Evolutionary conservation across 768 basidiomycete species (phyloP), one percentile per base, ranked within the genome.

Genomic region (Calocybe gangraenosa): DNA sequence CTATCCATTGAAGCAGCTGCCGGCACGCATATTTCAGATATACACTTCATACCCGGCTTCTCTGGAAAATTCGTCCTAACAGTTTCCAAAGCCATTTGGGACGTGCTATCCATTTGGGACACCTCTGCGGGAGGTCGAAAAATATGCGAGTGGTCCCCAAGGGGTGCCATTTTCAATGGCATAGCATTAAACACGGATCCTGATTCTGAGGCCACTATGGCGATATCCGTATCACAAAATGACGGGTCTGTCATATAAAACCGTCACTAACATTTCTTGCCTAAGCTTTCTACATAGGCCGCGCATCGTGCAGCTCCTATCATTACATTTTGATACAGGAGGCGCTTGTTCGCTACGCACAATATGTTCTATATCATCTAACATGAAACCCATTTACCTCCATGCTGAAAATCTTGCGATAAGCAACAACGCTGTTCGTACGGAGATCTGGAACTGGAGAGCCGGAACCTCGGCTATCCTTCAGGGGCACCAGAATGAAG

Each of bases 81-180:
- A 6, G 68, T 80, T 7, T 79, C 79, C 3, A n/a, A n/a, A n/a
- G n/a, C n/a, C n/a, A n/a, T n/a, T n/a, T 86, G 84, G 84, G 78
- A 78, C 33, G 65, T 68, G 14, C 52, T 85, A 37, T 65, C 70
- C 1, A 53, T 81, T n/a, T 83, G 84, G 79, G 69, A 78, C 21
- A 49, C 55, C 7, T 40, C 42, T 7, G 57, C 62, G 11, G n/a
- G n/a, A 11, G 20, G 6, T 48, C 60, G 21, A 6, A 71, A 66
- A 51, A 47, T 65, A 9, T 71, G 69, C 10, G 67, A 75, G 38
- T 84, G 84, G 82, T 72, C 69, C 21, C 74, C 70, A 0, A 69
- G 72, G 41, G 75, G 75, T 13, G 75, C 70, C 0, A 56, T 82
- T 7, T 76, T 84, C 47, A 72, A 67, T 33, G 75, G 73, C 2